Conservation (phyloP, 176 grass and related monocot genomes). For the Melocanna baccifera region DNA sequence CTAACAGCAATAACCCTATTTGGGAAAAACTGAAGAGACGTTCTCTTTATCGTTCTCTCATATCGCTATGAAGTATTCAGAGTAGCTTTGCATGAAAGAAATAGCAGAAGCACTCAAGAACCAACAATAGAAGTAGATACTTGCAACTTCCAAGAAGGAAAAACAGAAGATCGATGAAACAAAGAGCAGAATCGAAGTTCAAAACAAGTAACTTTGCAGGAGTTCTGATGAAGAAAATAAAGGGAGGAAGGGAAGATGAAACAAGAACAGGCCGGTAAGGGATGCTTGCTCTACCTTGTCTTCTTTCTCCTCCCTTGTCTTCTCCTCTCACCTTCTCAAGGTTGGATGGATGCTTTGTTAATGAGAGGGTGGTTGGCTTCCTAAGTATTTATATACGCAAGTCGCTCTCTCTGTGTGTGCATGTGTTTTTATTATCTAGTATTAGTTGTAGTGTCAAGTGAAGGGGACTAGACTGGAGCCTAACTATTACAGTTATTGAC, state of each 20-base stretch:
- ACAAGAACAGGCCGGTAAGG: background rate
- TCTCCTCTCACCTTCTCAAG: constrained; percentile 21
- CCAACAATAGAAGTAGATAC: background rate
- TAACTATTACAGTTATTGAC: background rate
- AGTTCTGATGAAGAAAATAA: background rate
- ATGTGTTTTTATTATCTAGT: background rate
- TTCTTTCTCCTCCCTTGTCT: background rate
- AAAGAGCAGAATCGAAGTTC: background rate
- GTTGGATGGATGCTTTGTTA: constrained; percentile 28
- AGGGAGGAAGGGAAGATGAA: background rate
- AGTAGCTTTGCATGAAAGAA: background rate
- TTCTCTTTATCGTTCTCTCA: background rate
- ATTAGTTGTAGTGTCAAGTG: background rate
- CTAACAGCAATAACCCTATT: background rate
- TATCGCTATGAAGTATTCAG: background rate
- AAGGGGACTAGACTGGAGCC: background rate
- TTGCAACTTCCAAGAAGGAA: background rate
- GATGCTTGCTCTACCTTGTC: background rate
- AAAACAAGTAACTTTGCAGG: background rate
- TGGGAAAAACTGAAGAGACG: background rate
- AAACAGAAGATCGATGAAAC: background rate
- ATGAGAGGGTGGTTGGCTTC: constrained; percentile 28
- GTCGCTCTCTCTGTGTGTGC: constrained; percentile 2
- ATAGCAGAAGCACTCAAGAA: background rate
- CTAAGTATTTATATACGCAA: constrained; percentile 22